These are phyloP conservation scores for Urostyla sp. DNA, from an alignment of 73 alveolate species.

Conservation along the genomic window DNA sequence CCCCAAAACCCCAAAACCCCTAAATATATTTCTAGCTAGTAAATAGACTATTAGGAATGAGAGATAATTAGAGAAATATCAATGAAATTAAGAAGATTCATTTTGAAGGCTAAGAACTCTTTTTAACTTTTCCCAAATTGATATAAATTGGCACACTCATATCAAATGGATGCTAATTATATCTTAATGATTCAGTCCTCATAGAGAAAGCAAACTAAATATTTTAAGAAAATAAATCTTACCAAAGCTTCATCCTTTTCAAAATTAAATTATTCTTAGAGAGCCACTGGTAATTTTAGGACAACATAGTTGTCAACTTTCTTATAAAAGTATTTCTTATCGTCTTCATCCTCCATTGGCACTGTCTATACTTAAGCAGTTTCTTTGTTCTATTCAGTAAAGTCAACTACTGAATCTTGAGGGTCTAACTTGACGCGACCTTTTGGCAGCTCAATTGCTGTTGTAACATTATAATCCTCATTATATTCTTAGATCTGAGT, in stretches of 20 bases:
- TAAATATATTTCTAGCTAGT: no score
- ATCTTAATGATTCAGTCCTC: constrained; percentile 41
- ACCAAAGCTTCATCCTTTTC: constrained; percentile 30
- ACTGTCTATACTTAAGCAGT: background rate
- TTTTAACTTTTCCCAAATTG: constrained; percentile 35
- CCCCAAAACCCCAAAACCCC: no score
- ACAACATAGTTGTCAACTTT: constrained; percentile 34
- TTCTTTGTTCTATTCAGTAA: background rate
- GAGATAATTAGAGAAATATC: no score
- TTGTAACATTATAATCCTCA: background rate
- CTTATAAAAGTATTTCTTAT: constrained; percentile 30
- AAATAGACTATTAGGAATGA: no score
- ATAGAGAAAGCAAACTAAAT: constrained; percentile 29
- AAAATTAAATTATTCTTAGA: background rate
- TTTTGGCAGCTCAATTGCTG: constrained; percentile 29
- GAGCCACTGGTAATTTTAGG: constrained; percentile 13
- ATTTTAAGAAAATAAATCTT: background rate
- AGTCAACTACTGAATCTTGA: constrained; percentile 27
- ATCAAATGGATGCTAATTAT: constrained; percentile 40
- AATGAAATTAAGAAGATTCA: no score
- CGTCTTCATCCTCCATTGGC: constrained; percentile 15
- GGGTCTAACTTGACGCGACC: constrained; percentile 15
- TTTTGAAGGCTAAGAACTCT: background rate
- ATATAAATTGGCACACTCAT: constrained; percentile 18
- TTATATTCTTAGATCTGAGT: background rate